Evolutionary conservation across 2,329 filamentous ascomycete genomes (phyloP), one percentile per base, ranked within the genome.

Genomic region (Fusarium anthophilum): DNA sequence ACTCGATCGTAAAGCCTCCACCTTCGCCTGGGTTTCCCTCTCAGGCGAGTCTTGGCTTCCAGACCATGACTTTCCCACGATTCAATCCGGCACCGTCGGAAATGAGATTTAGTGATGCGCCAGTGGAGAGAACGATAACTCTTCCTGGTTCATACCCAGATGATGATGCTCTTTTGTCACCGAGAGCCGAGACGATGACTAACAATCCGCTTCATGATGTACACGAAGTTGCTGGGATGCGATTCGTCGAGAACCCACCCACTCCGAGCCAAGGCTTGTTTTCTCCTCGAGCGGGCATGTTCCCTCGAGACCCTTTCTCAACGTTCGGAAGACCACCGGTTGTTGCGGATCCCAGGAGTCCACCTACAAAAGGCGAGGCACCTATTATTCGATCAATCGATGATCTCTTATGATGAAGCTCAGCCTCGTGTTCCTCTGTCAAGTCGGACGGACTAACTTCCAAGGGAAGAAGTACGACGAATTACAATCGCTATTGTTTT

Each of bases 321-420:
- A 83, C 87, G 6, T 89, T 90, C 72, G 86, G 84, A 50, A 84
- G 86, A 43, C 88, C 88, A 17, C 76, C 83, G 6, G 86, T 88
- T 69, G 82, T 85, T 17, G 86, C 85, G 20, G 92, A 95, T 79
- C 93, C 93, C 20, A 85, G 93, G 76, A 95, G 93, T 80, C 93
- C 93, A 22, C 91, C 92, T 1, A 93, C 92, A 18, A 90, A 89
- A 77, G 93, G 93, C 44, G 92, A 93, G 80, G 91, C 90, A 66
- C 92, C 93, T 7, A 95, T 96, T 69, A 90, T 91, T 58, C 87
- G 93, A 64, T 95, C 92, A 66, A 96, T 96, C 77, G 92, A 94
- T 80, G 93, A 95, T 78, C 86, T 94, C 58, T 85, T 95, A 82
- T 95, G 87, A 86, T 61, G 59, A 69, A 63, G 44, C 58, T 41